These are phyloP conservation scores for Colletotrichum tanaceti DNA, from an alignment of 2,329 filamentous ascomycete genomes.

Conservation along the genomic window DNA sequence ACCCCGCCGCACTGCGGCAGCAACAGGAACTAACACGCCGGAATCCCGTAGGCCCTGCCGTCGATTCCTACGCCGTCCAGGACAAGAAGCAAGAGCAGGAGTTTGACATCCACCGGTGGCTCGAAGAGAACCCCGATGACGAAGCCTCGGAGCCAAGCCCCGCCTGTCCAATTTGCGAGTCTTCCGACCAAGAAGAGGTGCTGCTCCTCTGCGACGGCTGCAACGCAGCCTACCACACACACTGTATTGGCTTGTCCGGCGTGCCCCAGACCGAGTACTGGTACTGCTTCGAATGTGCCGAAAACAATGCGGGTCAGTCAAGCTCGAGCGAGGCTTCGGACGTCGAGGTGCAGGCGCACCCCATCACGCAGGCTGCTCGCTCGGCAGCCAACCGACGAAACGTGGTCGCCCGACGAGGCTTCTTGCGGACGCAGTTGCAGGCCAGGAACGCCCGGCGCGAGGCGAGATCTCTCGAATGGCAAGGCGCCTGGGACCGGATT, in stretches of 20 bases:
- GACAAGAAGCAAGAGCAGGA: conserved; percentile 92
- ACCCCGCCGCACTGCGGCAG: background rate
- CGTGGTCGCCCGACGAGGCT: conserved; percentile 48
- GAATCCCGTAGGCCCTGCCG: conserved; percentile 58
- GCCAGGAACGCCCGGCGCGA: conserved; percentile 67
- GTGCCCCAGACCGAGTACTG: conserved; percentile 79
- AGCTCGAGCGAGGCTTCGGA: conserved; percentile 26
- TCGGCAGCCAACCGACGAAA: conserved; percentile 26
- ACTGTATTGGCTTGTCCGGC: conserved; percentile 85
- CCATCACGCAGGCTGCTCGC: conserved; percentile 26
- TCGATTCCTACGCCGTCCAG: conserved; percentile 74
- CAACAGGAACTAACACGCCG: conserved; percentile 43
- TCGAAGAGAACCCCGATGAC: conserved; percentile 78
- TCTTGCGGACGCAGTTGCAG: conserved; percentile 68
- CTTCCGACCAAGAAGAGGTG: conserved; percentile 82
- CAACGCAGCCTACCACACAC: conserved; percentile 89
- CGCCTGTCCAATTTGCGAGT: conserved; percentile 87
- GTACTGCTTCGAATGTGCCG: conserved; percentile 89
- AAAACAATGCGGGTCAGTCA: conserved; percentile 53
- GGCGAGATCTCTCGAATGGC: conserved; percentile 85
- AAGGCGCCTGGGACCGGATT: conserved; percentile 82
- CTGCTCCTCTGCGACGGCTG: conserved; percentile 93
- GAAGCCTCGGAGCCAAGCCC: conserved; percentile 79
- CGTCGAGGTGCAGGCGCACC: conserved; percentile 16
- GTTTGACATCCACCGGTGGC: conserved; percentile 80